Base-by-base conservation (phyloP, 1,284 basidiomycete species). In the Psilocybe mexicana region DNA sequence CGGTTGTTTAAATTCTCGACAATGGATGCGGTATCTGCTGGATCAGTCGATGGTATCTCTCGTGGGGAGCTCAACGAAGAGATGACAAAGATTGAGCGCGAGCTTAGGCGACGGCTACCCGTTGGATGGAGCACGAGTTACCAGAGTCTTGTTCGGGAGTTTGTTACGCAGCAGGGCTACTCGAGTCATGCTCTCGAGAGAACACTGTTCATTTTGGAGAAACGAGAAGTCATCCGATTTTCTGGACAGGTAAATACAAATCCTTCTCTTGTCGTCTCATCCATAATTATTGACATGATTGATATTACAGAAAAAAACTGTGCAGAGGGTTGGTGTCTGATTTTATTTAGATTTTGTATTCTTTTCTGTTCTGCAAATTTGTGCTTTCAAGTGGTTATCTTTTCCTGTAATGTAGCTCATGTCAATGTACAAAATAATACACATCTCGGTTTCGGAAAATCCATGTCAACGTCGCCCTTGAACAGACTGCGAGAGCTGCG, bases 61-160 rank as follows among this genome's bases (percentile, higher is more conserved):
- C 86, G 96, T 48, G 89, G 92, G 3, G 94, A 96, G 69, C 77
- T 99, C 28, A 95, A 96, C 71, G 95, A 96, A 61, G 97, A 99
- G 77, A 96, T 98, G 80, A 80, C 83, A 55, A 84, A 86, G 65
- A 96, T 99, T 64, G 97, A 99, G 74, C 88, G 89, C 68, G 97
- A 99, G 72, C 81, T 99, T 55, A 79, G 90, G 60, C 76, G 94
- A 62, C 78, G 97, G 45, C 76, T 99, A 62, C 96, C 97, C 0
- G 92, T 99, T 53, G 96, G 96, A 2, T 98, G 96, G 94, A 94
- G 89, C 65, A 98, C 96, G 52, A 94, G 92, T 67, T 98, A 98
- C 70, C 92, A 95, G 73, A 92, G 89, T 67, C 80, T 99, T 51
- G 86, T 96, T n/a, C 86, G 89, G 63, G 97, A 99, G 75, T 99